phyloP scores from a whole-genome alignment of 768 basidiomycete genomes.

The Mycena indigotica region DNA sequence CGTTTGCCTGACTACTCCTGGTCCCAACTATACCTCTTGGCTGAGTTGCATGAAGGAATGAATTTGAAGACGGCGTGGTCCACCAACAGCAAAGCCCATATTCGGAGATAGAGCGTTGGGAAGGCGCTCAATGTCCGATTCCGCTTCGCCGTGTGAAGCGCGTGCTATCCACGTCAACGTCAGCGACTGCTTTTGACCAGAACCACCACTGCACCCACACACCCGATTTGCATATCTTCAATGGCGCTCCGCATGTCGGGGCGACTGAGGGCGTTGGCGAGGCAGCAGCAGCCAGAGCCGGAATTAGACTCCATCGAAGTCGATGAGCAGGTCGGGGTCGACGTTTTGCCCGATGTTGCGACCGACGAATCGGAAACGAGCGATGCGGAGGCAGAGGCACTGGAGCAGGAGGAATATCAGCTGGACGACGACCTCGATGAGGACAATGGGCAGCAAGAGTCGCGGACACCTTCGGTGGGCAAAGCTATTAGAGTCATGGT shows the following conservation, averaged over 20 bases:
- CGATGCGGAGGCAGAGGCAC: conserved; percentile 4
- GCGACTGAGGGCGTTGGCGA: conserved; percentile 1
- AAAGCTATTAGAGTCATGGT: neutral
- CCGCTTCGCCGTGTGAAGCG: too few species aligned
- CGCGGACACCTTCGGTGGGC: conserved; percentile 19
- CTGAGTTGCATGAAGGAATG: too few species aligned
- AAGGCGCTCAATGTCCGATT: too few species aligned
- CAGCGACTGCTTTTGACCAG: neutral
- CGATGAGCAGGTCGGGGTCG: conserved; percentile 19
- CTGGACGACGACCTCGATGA: conserved; percentile 24
- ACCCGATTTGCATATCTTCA: neutral
- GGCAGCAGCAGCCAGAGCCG: neutral
- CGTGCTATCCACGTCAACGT: neutral
- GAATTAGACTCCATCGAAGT: conserved; percentile 16
- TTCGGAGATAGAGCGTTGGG: too few species aligned
- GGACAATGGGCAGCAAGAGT: conserved; percentile 8
- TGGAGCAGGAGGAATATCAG: conserved; percentile 24
- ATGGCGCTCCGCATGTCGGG: neutral
- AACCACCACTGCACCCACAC: neutral
- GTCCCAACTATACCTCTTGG: too few species aligned
- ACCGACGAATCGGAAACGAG: conserved; percentile 18
- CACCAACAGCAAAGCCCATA: too few species aligned
- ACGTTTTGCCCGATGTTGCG: conserved; percentile 14
- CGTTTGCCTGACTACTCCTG: too few species aligned
- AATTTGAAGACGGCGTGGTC: too few species aligned